A percentile compares a stretch with the other conserved stretches of the same genome.
Evolutionary conservation across 1,284 basidiomycete species (phyloP).

Genomic region (Malassezia psittaci): DNA sequence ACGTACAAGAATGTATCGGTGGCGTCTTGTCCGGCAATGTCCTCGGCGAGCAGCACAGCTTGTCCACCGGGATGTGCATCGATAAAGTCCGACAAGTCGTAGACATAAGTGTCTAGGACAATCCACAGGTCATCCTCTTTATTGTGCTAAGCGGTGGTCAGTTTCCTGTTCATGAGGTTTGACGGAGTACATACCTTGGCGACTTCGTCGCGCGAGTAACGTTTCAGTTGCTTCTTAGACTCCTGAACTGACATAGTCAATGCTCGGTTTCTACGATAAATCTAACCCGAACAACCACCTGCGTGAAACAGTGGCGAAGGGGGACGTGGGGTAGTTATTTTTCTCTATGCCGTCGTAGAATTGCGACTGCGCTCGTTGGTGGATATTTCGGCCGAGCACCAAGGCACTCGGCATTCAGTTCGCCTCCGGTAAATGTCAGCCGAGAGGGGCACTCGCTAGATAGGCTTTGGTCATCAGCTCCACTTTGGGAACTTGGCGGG

Average conservation of each 20-base stretch:
- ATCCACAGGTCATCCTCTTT: constrained; percentile 33
- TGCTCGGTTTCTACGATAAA: neutral
- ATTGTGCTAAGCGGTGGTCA: constrained; percentile 23
- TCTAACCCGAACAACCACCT: neutral
- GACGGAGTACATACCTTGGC: constrained; percentile 11
- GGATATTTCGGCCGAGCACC: neutral
- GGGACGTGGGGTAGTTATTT: neutral
- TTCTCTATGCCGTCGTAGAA: neutral
- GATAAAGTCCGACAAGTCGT: constrained; percentile 46
- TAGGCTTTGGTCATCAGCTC: neutral
- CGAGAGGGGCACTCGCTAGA: too few species aligned
- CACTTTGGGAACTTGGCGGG: neutral
- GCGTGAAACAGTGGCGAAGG: neutral
- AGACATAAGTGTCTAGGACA: constrained; percentile 43
- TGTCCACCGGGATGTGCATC: constrained; percentile 45
- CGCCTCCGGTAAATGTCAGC: neutral
- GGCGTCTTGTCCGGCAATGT: constrained; percentile 45
- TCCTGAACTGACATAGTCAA: neutral
- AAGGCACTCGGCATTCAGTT: neutral
- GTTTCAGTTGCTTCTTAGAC: constrained; percentile 19
- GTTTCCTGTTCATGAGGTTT: neutral
- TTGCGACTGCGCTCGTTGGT: neutral
- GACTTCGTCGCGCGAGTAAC: constrained; percentile 14
- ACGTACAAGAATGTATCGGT: constrained; percentile 43
- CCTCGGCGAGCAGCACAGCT: constrained; percentile 40